Evolutionary conservation across 768 basidiomycete species (phyloP).

Genomic region (Mycena galopus): DNA sequence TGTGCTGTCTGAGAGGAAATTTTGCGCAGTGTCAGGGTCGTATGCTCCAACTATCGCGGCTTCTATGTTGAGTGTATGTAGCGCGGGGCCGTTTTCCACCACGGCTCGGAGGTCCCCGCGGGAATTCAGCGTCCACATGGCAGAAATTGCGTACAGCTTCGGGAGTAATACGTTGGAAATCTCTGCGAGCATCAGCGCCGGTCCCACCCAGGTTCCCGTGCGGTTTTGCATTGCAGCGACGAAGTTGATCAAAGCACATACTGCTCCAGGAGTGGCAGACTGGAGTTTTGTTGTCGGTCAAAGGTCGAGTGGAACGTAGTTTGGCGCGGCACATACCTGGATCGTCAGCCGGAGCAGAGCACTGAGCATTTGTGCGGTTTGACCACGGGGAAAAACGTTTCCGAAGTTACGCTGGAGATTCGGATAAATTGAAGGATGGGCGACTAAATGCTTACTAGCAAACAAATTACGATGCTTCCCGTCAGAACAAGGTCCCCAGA

Average conservation of each 20-base stretch:
- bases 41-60: not conserved
- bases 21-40: not conserved
- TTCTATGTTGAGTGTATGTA: not conserved
- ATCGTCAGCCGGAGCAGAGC: not conserved
- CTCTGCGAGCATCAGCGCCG: not conserved
- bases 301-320: not conserved
- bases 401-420: not conserved
- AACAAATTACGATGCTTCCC: not conserved
- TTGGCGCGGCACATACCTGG: not conserved
- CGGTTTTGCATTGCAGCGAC: not conserved
- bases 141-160: not conserved
- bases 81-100: not conserved
- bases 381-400: not conserved
- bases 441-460: not conserved
- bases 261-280: not conserved
- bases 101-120: not conserved
- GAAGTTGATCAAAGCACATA: not conserved
- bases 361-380: not conserved
- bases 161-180: constrained; percentile 9
- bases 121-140: constrained; percentile 10
- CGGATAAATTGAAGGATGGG: not conserved
- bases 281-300: not conserved
- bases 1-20: not conserved
- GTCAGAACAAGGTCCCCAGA: not conserved
- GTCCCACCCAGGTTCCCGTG: not conserved